Percentiles rank a stretch among this genome's conserved stretches.
Evolutionary conservation across 1,284 basidiomycete species (phyloP).

Genomic region (Amylostereum areolatum): DNA sequence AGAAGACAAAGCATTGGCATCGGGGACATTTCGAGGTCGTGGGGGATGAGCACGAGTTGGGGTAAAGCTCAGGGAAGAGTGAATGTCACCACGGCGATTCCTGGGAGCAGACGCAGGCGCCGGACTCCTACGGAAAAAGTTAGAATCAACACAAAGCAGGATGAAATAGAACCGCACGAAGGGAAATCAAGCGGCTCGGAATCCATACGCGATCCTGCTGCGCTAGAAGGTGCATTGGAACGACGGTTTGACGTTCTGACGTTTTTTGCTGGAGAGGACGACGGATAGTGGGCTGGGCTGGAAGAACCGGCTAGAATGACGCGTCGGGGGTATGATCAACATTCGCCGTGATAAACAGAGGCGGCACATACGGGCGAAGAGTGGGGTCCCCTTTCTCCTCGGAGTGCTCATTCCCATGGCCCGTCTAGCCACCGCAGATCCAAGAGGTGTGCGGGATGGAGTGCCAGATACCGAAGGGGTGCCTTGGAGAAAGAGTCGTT

Average conservation of each 20-base stretch:
- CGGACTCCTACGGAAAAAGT: conserved; percentile 20
- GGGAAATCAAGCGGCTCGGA: conserved; percentile 63
- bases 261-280: conserved; percentile 54
- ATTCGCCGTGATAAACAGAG: neutral
- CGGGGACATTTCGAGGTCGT: conserved; percentile 26
- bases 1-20: conserved; percentile 39
- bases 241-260: conserved; percentile 31
- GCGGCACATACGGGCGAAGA: conserved; percentile 44
- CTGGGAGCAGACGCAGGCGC: conserved; percentile 46
- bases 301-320: conserved; percentile 44
- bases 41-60: conserved; percentile 41
- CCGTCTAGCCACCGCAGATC: conserved; percentile 45
- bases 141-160: conserved; percentile 5
- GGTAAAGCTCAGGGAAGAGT: conserved; percentile 65
- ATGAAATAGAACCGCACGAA: conserved; percentile 33
- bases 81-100: conserved; percentile 78
- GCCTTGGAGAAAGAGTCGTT: conserved; percentile 55
- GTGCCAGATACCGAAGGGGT: conserved; percentile 56
- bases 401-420: conserved; percentile 59
- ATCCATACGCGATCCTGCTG: conserved; percentile 30
- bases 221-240: conserved; percentile 19
- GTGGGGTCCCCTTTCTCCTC: conserved; percentile 36
- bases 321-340: neutral
- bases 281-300: conserved; percentile 70
- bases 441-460: conserved; percentile 30